phyloP scores from a whole-genome alignment of 345 rosid species.

The Camelina sativa region DNA sequence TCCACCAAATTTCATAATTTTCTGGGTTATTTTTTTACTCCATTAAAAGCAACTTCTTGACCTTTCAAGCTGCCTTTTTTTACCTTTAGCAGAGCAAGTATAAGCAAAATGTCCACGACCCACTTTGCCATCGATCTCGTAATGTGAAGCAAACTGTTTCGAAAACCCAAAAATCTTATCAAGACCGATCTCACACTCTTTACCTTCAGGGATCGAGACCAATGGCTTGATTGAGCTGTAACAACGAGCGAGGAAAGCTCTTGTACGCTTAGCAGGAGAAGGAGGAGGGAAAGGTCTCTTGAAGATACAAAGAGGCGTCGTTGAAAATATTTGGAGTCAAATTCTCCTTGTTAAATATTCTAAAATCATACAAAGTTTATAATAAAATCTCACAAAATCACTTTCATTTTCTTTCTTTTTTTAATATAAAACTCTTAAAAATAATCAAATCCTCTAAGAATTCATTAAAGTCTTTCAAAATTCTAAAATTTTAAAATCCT shows the following conservation, averaged over 20 bases:
- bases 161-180: conserved; percentile 88
- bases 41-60: conserved; percentile 87
- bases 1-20: too few species aligned
- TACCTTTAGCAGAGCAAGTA: conserved; percentile 87
- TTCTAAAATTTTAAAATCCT: too few species aligned
- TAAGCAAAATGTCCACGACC: conserved; percentile 96
- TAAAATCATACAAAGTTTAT: too few species aligned
- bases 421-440: too few species aligned
- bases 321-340: too few species aligned
- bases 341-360: too few species aligned
- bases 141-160: conserved; percentile 67
- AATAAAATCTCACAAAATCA: too few species aligned
- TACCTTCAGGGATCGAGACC: conserved; percentile 84
- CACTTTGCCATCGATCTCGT: conserved; percentile 87
- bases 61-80: conserved; percentile 82
- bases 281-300: conserved; percentile 99
- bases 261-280: conserved; percentile 94
- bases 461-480: too few species aligned
- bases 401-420: too few species aligned
- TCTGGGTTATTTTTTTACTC: too few species aligned
- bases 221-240: conserved; percentile 81
- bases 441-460: too few species aligned
- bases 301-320: conserved; percentile 90
- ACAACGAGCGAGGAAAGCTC: conserved; percentile 80
- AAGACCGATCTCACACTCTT: conserved; percentile 69